phyloP scores from a whole-genome alignment of 139 green algal species.

The Chlamydomonas schloesseri region DNA sequence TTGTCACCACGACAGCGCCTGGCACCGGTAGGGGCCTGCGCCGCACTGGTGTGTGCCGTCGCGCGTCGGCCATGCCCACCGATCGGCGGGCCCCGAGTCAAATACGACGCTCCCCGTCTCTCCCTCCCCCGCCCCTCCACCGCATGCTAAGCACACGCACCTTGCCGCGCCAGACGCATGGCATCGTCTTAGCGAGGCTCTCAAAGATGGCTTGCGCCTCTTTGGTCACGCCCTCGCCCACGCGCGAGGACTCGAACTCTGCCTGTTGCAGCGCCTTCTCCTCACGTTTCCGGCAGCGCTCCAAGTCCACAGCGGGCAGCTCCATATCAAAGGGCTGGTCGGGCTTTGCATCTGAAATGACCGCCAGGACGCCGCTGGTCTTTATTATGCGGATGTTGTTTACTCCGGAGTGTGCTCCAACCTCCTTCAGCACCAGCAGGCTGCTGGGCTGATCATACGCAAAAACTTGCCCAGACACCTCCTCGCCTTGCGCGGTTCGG shows the following conservation, averaged over 20 bases:
- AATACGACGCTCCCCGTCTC: too few relatives aligned
- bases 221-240: constrained; percentile 81
- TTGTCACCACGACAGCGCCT: too few relatives aligned
- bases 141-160: background rate
- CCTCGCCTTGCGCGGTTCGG: constrained; percentile 46
- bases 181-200: constrained; percentile 86
- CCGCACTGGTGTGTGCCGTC: too few relatives aligned
- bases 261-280: constrained; percentile 78
- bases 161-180: constrained; percentile 77
- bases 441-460: constrained; percentile 62
- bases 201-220: constrained; percentile 88
- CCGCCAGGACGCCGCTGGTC: constrained; percentile 34
- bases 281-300: constrained; percentile 70
- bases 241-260: constrained; percentile 76
- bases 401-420: constrained; percentile 60
- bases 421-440: constrained; percentile 66
- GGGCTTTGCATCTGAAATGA: constrained; percentile 27
- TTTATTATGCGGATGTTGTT: constrained; percentile 61
- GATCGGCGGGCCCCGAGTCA: background rate
- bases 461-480: constrained; percentile 67
- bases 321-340: constrained; percentile 44
- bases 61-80: too few relatives aligned
- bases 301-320: constrained; percentile 76
- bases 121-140: too few relatives aligned
- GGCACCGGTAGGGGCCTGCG: too few relatives aligned